Evolutionary conservation across 2,329 filamentous ascomycete genomes (phyloP).

Genomic region (Bipolaris oryzae): DNA sequence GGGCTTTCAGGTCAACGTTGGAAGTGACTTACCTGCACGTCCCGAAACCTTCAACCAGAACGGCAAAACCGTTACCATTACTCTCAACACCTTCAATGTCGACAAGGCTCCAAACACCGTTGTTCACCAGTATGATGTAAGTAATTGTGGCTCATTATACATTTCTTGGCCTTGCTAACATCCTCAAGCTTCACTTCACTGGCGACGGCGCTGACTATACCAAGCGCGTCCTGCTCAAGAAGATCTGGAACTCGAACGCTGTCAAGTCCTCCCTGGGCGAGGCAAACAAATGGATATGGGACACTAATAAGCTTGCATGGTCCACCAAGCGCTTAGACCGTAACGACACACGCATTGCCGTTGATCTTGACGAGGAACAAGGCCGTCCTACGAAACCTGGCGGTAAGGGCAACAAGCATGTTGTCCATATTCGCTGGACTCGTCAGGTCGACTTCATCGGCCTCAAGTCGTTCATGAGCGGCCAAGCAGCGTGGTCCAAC

Average conservation of each 20-base stretch:
- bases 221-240: constrained; percentile 71
- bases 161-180: constrained; percentile 11
- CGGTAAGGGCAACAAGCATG: constrained; percentile 57
- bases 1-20: constrained; percentile 29
- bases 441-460: constrained; percentile 71
- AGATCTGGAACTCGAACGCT: constrained; percentile 72
- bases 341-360: constrained; percentile 52
- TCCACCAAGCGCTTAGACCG: constrained; percentile 33
- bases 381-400: constrained; percentile 30
- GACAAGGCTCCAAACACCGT: constrained; percentile 62
- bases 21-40: constrained; percentile 39
- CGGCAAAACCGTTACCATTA: constrained; percentile 50
- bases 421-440: constrained; percentile 67
- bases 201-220: constrained; percentile 62
- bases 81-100: constrained; percentile 79
- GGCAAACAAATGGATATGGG: constrained; percentile 68
- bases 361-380: constrained; percentile 76
- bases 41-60: constrained; percentile 47
- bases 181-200: constrained; percentile 64
- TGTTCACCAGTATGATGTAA: constrained; percentile 85
- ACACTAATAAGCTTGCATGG: constrained; percentile 89
- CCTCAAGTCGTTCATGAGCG: constrained; percentile 70
- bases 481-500: constrained; percentile 55
- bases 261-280: constrained; percentile 62
- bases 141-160: constrained; percentile 43